phyloP scores from a whole-genome alignment of 2,329 filamentous ascomycete genomes.

The Zymoseptoria tritici region DNA sequence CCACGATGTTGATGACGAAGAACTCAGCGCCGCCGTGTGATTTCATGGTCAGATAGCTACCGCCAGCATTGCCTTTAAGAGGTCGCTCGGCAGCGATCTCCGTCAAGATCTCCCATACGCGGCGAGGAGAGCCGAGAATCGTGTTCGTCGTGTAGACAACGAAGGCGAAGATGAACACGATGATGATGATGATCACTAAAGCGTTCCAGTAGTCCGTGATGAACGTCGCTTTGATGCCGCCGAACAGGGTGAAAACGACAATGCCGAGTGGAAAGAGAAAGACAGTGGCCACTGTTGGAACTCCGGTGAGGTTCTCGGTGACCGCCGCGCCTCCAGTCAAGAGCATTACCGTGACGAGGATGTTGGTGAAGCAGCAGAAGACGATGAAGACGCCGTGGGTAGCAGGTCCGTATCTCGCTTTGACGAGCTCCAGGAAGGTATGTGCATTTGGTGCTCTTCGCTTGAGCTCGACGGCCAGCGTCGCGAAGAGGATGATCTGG shows the following conservation, averaged over 20 bases:
- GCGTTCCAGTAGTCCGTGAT: conserved; percentile 33
- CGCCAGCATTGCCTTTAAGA: conserved; percentile 32
- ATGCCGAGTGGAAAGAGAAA: conserved; percentile 37
- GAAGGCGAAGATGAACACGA: conserved; percentile 40
- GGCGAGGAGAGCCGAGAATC: conserved; percentile 33
- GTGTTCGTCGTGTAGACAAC: conserved; percentile 32
- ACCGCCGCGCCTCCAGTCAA: conserved; percentile 39
- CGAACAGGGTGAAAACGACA: conserved; percentile 29
- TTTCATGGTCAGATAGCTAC: conserved; percentile 35
- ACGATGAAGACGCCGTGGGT: conserved; percentile 36
- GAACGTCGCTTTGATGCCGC: conserved; percentile 37
- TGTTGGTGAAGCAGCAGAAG: conserved; percentile 37
- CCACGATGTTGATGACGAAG: conserved; percentile 9
- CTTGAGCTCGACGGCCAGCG: conserved; percentile 81
- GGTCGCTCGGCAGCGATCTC: conserved; percentile 25
- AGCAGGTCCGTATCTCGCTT: conserved; percentile 23
- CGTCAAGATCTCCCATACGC: conserved; percentile 29
- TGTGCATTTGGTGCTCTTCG: conserved; percentile 78
- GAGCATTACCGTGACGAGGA: conserved; percentile 37
- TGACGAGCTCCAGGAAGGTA: conserved; percentile 28
- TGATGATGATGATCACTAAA: conserved; percentile 36
- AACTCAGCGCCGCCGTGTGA: conserved; percentile 18
- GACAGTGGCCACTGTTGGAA: conserved; percentile 38
- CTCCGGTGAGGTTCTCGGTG: conserved; percentile 37
- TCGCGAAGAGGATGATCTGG: conserved; percentile 81